Evolutionary conservation across 345 rosid genomes (phyloP).

Genomic region (Bruguiera parviflora): DNA sequence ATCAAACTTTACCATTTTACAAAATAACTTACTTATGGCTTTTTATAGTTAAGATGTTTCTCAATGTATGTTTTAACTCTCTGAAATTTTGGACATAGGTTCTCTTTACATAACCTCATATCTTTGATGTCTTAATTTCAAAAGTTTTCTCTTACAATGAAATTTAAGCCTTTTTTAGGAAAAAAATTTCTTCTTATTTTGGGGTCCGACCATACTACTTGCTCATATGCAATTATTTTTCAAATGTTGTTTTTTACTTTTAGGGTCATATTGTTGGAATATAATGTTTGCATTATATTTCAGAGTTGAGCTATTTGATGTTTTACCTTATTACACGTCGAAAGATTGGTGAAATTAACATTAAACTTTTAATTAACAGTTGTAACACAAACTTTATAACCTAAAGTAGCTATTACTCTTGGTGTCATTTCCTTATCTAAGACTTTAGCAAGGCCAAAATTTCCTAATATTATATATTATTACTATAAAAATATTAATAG

Average conservation of each 20-base stretch:
- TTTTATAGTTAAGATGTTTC: neutral
- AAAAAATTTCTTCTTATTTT: neutral
- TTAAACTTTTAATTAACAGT: no score
- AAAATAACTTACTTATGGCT: neutral
- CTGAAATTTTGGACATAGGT: neutral
- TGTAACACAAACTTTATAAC: no score
- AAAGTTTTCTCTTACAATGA: neutral
- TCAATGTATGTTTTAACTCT: neutral
- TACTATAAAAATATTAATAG: no score
- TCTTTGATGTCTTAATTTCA: neutral
- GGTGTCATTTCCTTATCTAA: no score
- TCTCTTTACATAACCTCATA: neutral
- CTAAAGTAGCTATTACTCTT: no score
- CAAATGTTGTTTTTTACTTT: conserved; percentile 14
- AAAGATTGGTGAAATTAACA: no score
- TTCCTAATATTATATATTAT: no score
- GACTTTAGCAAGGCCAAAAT: no score
- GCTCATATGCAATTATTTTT: neutral
- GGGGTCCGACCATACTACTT: neutral
- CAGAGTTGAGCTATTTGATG: conserved; percentile 49
- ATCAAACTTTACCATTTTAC: neutral
- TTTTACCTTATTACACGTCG: no score
- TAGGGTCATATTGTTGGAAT: conserved; percentile 95
- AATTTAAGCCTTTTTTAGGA: no score
- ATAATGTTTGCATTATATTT: conserved; percentile 95